Evolutionary conservation across 768 basidiomycete genomes (phyloP).

Genomic region (Podaxis sp.): DNA sequence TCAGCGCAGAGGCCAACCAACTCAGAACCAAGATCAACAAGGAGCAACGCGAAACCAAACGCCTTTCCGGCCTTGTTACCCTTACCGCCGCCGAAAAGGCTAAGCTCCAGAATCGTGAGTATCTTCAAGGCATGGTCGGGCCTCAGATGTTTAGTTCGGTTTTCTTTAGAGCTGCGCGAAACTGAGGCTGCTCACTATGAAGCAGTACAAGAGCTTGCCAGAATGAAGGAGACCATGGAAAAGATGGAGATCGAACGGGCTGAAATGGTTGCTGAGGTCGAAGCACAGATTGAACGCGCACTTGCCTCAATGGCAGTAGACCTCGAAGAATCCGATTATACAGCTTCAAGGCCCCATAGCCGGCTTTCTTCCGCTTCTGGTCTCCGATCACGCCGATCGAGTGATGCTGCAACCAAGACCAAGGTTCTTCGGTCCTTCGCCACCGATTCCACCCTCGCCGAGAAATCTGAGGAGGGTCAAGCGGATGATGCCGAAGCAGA

Average conservation of each 20-base stretch:
- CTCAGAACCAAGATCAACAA: constrained; percentile 85
- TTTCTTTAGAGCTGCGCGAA: constrained; percentile 63
- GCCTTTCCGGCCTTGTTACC: constrained; percentile 76
- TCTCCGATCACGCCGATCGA: constrained; percentile 55
- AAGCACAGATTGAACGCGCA: constrained; percentile 87
- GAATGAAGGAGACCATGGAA: constrained; percentile 84
- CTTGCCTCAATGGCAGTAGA: constrained; percentile 83
- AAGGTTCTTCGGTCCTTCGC: constrained; percentile 65
- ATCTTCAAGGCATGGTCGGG: not conserved
- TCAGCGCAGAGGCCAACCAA: constrained; percentile 83
- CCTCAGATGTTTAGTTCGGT: constrained; percentile 10
- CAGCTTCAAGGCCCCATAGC: constrained; percentile 64
- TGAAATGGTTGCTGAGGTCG: constrained; percentile 91
- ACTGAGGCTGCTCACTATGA: constrained; percentile 82
- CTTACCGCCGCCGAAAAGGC: constrained; percentile 76
- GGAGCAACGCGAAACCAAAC: constrained; percentile 86
- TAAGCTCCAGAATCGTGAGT: constrained; percentile 77
- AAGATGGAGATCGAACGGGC: constrained; percentile 84
- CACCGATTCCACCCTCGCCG: constrained; percentile 80
- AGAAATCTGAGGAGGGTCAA: constrained; percentile 45
- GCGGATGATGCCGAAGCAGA: constrained; percentile 27
- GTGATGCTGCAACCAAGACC: constrained; percentile 50
- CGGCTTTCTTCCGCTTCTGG: constrained; percentile 61
- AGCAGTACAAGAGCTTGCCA: constrained; percentile 76
- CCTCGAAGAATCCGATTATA: constrained; percentile 74